Evolutionary conservation across 352 stramenopile species (phyloP).

Genomic region (Pythium grandisporangium): DNA sequence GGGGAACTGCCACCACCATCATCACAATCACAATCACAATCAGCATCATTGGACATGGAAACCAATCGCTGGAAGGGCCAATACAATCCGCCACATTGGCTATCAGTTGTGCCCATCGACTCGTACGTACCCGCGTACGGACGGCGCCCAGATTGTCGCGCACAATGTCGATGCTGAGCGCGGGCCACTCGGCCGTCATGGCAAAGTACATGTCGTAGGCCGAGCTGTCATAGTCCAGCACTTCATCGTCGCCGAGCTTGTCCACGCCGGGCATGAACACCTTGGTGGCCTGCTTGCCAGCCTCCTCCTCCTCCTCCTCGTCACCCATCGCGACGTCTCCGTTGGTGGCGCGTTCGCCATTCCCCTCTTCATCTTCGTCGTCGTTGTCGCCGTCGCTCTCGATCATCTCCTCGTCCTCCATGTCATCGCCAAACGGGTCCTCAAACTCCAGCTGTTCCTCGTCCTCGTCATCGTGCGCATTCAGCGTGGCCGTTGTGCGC

Average conservation of each 20-base stretch:
- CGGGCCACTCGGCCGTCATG: slow-evolving; percentile 96
- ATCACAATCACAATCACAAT: background rate
- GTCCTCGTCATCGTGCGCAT: slow-evolving; percentile 29
- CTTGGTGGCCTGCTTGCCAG: slow-evolving; percentile 57
- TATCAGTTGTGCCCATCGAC: background rate
- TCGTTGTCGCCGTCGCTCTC: slow-evolving; percentile 69
- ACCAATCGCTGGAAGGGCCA: no score
- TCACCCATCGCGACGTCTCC: slow-evolving; percentile 53
- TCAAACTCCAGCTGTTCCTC: slow-evolving; percentile 80
- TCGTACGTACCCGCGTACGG: slow-evolving; percentile 44
- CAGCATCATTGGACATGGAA: background rate
- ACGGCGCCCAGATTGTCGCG: slow-evolving; percentile 92
- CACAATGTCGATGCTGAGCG: slow-evolving; percentile 96
- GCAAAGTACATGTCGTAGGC: slow-evolving; percentile 99
- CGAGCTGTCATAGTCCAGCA: slow-evolving; percentile 97
- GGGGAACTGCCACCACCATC: slow-evolving; percentile 89
- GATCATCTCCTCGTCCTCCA: slow-evolving; percentile 88
- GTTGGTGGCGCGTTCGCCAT: slow-evolving; percentile 33
- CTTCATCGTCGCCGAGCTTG: slow-evolving; percentile 86
- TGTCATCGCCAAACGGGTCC: slow-evolving; percentile 83
- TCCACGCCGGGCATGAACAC: slow-evolving; percentile 93
- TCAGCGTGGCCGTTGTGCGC: slow-evolving; percentile 30
- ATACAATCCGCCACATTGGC: background rate
- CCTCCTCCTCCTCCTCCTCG: slow-evolving; percentile 50
- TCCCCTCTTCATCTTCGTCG: slow-evolving; percentile 44